Percentiles rank a stretch among this genome's conserved stretches.
These are phyloP conservation scores for Paecilomyces formosus DNA, from an alignment of 2,329 filamentous ascomycete genomes.

Conservation along the genomic window DNA sequence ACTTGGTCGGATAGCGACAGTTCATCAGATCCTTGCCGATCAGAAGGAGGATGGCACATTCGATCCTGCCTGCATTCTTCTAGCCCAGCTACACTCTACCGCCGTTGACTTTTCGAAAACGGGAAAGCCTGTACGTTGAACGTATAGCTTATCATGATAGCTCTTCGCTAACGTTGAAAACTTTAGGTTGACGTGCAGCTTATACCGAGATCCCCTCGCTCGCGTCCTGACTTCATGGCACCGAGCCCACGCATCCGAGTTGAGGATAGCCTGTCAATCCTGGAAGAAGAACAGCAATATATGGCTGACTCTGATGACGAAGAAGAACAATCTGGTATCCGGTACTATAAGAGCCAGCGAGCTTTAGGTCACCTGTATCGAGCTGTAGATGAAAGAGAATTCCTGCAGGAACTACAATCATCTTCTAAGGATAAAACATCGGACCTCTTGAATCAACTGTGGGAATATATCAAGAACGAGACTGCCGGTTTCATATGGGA, in stretches of 20 bases:
- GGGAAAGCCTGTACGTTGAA: slow-evolving; percentile 46
- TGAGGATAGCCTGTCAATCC: slow-evolving; percentile 7
- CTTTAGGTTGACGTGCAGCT: slow-evolving; percentile 7
- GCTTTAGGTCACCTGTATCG: slow-evolving; percentile 65
- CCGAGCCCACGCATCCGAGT: slow-evolving; percentile 14
- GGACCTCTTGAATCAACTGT: background rate
- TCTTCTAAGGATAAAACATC: background rate
- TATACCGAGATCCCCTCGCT: slow-evolving; percentile 6
- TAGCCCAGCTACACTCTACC: slow-evolving; percentile 60
- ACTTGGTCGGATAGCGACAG: slow-evolving; percentile 57
- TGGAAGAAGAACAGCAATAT: slow-evolving; percentile 5
- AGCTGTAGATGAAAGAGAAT: slow-evolving; percentile 63
- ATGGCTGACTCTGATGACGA: slow-evolving; percentile 5
- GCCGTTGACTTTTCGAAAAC: slow-evolving; percentile 73
- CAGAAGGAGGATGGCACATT: slow-evolving; percentile 45
- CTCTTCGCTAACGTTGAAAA: background rate
- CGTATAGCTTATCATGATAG: background rate
- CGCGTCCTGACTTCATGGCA: slow-evolving; percentile 13
- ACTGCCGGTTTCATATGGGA: slow-evolving; percentile 16
- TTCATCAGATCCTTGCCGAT: slow-evolving; percentile 60
- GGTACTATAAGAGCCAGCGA: slow-evolving; percentile 62
- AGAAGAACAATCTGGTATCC: slow-evolving; percentile 24
- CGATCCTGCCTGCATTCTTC: slow-evolving; percentile 42
- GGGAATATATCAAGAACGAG: slow-evolving; percentile 10
- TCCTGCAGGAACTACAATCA: slow-evolving; percentile 12